Evolutionary conservation across 1,139 yeast genomes (phyloP).

Genomic region (Debaryomycetaceae sp.): DNA sequence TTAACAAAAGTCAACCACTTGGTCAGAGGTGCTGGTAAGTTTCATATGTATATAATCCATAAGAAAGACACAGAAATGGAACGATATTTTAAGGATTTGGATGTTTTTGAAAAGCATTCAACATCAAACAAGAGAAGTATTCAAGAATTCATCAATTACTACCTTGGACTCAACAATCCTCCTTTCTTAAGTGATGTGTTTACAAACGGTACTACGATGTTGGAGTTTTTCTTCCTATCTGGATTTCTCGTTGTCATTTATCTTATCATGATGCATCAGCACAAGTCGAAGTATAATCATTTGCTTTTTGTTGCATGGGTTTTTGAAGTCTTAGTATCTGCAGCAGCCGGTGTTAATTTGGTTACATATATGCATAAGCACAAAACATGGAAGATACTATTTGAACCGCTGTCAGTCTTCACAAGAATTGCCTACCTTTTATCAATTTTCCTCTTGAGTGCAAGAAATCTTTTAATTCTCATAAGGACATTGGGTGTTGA

Average conservation of each 20-base stretch:
- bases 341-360: conserved; percentile 49
- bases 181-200: background rate
- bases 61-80: background rate
- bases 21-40: conserved; percentile 40
- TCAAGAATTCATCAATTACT: conserved; percentile 1
- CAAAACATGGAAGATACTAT: conserved; percentile 25
- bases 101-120: background rate
- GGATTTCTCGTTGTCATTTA: conserved; percentile 21
- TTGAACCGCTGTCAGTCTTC: conserved; percentile 29
- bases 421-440: conserved; percentile 23
- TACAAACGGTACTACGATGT: background rate
- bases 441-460: conserved; percentile 26
- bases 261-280: conserved; percentile 51
- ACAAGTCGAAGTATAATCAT: conserved; percentile 53
- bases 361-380: conserved; percentile 15
- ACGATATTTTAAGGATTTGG: background rate
- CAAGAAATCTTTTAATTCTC: conserved; percentile 28
- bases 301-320: conserved; percentile 64
- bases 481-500: conserved; percentile 18
- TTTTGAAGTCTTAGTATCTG: conserved; percentile 47
- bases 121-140: background rate
- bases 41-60: conserved; percentile 34
- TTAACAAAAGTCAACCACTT: conserved; percentile 48
- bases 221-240: conserved; percentile 4
- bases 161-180: background rate